These are phyloP conservation scores for Grigorovia humatica DNA, from an alignment of 805 yeast species.

Conservation along the genomic window DNA sequence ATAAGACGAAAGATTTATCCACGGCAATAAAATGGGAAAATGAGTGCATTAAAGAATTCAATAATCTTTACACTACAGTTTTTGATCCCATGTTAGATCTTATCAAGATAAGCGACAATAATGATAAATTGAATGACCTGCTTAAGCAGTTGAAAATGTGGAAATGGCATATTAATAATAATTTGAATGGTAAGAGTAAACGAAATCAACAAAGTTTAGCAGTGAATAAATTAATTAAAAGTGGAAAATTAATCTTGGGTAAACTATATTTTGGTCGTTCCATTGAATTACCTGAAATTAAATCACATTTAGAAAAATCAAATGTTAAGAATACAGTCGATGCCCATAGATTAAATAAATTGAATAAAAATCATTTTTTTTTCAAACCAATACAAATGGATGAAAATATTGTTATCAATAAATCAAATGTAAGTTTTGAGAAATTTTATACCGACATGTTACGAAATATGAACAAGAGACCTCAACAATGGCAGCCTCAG, in stretches of 20 bases:
- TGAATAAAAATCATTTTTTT: background rate
- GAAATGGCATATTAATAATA: constrained; percentile 60
- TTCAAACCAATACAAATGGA: constrained; percentile 7
- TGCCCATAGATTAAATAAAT: background rate
- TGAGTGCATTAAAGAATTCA: background rate
- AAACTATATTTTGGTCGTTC: constrained; percentile 79
- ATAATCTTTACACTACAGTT: constrained; percentile 25
- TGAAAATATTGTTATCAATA: background rate
- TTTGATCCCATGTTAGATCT: constrained; percentile 54
- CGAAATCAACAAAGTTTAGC: background rate
- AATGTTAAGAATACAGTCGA: constrained; percentile 11
- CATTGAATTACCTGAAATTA: constrained; percentile 64
- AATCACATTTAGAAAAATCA: constrained; percentile 31
- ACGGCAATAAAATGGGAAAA: background rate
- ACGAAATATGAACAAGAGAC: constrained; percentile 1
- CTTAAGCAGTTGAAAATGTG: constrained; percentile 61
- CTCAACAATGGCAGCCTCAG: background rate
- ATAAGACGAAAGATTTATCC: background rate
- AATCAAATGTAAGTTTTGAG: constrained; percentile 7
- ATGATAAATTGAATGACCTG: constrained; percentile 61
- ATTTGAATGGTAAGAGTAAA: constrained; percentile 44
- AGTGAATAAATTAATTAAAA: constrained; percentile 5
- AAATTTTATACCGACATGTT: constrained; percentile 9
- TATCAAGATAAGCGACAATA: constrained; percentile 55
- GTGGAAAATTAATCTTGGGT: constrained; percentile 36